phyloP scores from a whole-genome alignment of 176 grass and related monocot genomes.

The Zea luxurians region DNA sequence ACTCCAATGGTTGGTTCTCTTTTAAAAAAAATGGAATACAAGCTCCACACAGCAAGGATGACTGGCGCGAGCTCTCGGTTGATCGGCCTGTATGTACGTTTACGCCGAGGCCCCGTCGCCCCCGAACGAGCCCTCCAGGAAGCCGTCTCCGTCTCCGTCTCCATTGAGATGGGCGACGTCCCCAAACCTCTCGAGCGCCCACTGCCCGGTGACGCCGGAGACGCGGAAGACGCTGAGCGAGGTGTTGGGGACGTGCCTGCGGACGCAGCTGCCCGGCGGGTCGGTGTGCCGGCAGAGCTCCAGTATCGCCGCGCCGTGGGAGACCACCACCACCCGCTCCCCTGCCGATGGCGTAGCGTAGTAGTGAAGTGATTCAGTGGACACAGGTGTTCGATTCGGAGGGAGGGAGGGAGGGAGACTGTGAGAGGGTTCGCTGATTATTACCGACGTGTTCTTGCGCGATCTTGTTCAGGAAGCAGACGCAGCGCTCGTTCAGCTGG shows the following conservation, averaged over 20 bases:
- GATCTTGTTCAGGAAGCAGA: constrained; percentile 54
- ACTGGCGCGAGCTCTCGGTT: too few species aligned
- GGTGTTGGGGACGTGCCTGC: constrained; percentile 49
- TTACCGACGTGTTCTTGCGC: constrained; percentile 57
- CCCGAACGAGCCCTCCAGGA: constrained; percentile 38
- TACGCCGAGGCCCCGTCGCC: constrained; percentile 32
- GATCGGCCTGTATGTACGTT: too few species aligned
- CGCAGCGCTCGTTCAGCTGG: constrained; percentile 44
- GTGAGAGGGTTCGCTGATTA: background rate
- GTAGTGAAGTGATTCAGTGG: too few species aligned
- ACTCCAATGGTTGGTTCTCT: too few species aligned
- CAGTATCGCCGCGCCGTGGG: constrained; percentile 48
- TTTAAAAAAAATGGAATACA: too few species aligned
- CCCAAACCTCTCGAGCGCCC: constrained; percentile 47
- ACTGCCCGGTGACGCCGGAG: constrained; percentile 23
- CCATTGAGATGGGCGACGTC: constrained; percentile 43
- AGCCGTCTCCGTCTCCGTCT: background rate
- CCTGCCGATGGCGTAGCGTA: constrained; percentile 16
- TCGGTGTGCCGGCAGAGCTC: constrained; percentile 44
- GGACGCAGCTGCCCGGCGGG: background rate
- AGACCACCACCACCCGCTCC: constrained; percentile 55
- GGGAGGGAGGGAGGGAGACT: too few species aligned
- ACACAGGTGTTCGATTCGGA: too few species aligned
- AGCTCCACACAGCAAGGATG: too few species aligned
- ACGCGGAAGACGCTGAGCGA: constrained; percentile 43